These are phyloP conservation scores for Microbotryomycetes sp. DNA, from an alignment of 1,284 basidiomycete genomes.

Conservation along the genomic window DNA sequence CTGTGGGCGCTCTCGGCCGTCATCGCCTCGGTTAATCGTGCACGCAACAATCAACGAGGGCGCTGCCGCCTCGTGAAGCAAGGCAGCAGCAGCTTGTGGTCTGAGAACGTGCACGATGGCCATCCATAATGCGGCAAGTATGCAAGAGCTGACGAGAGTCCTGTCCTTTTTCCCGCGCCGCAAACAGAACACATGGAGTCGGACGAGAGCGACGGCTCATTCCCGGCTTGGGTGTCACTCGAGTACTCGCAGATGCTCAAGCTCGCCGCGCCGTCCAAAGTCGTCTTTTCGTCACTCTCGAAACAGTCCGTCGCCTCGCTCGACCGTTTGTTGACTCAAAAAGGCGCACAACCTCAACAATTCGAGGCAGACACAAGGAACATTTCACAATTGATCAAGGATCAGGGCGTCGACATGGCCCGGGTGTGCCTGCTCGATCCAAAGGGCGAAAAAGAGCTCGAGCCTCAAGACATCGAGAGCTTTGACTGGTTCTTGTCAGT, in stretches of 20 bases:
- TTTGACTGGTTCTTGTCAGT: conserved; percentile 86
- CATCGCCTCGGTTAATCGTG: too few relatives aligned
- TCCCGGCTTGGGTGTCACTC: conserved; percentile 70
- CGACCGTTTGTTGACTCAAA: conserved; percentile 37
- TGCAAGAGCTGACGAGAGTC: not conserved
- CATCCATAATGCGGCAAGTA: too few relatives aligned
- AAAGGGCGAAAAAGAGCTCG: conserved; percentile 59
- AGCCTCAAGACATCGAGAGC: conserved; percentile 62
- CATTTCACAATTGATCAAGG: conserved; percentile 59
- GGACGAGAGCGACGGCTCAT: conserved; percentile 61
- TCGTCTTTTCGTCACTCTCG: conserved; percentile 81
- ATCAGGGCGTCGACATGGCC: conserved; percentile 48
- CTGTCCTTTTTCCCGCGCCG: not conserved
- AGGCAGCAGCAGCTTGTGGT: too few relatives aligned
- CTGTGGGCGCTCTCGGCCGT: too few relatives aligned
- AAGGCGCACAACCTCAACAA: conserved; percentile 44
- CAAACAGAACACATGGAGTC: conserved; percentile 92
- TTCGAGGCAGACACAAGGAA: conserved; percentile 53
- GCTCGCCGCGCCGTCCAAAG: conserved; percentile 59
- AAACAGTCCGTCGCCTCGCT: conserved; percentile 57
- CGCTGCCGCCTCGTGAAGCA: too few relatives aligned
- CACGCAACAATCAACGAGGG: too few relatives aligned
- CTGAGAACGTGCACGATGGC: too few relatives aligned
- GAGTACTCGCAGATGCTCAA: conserved; percentile 39
- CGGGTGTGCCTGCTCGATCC: conserved; percentile 84